Evolutionary conservation across 306 rosid genomes (phyloP).

Genomic region (Hippophae gyantsensis): DNA sequence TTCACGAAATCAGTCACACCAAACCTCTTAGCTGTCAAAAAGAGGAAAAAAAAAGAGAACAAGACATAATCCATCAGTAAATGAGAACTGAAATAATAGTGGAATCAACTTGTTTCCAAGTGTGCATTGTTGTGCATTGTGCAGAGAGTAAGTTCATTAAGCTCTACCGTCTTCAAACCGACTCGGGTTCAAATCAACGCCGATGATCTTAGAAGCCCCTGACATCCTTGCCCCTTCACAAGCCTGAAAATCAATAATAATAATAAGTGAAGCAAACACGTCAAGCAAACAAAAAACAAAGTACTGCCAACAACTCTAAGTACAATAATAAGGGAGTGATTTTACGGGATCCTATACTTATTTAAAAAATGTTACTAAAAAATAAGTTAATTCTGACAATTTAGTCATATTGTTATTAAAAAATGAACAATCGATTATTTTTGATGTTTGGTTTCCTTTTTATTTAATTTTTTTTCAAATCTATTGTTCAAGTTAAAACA

Average conservation of each 20-base stretch:
- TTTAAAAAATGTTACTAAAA: too few species aligned
- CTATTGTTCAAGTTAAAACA: too few species aligned
- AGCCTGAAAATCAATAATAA: slow-evolving; percentile 32
- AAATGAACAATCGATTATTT: too few species aligned
- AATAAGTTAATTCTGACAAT: too few species aligned
- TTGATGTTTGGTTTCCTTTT: too few species aligned
- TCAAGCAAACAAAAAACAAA: too few species aligned
- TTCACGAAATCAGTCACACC: slow-evolving; percentile 83
- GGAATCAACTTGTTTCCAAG: not conserved
- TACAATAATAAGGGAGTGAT: too few species aligned
- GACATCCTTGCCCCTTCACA: slow-evolving; percentile 84
- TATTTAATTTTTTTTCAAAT: too few species aligned
- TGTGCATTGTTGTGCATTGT: not conserved
- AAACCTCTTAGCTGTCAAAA: slow-evolving; percentile 65
- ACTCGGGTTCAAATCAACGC: slow-evolving; percentile 65
- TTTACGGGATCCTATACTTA: too few species aligned
- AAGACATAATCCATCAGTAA: not conserved
- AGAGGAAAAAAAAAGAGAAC: not conserved
- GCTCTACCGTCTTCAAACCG: slow-evolving; percentile 62
- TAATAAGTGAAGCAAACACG: not conserved
- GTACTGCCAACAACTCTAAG: too few species aligned
- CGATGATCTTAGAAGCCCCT: slow-evolving; percentile 73
- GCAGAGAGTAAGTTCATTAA: not conserved
- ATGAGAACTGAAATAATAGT: not conserved
- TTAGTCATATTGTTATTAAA: too few species aligned